Percentiles rank a stretch among this genome's conserved stretches.
phyloP scores from a whole-genome alignment of 2,329 filamentous ascomycete genomes.

The Botrytis deweyae region DNA sequence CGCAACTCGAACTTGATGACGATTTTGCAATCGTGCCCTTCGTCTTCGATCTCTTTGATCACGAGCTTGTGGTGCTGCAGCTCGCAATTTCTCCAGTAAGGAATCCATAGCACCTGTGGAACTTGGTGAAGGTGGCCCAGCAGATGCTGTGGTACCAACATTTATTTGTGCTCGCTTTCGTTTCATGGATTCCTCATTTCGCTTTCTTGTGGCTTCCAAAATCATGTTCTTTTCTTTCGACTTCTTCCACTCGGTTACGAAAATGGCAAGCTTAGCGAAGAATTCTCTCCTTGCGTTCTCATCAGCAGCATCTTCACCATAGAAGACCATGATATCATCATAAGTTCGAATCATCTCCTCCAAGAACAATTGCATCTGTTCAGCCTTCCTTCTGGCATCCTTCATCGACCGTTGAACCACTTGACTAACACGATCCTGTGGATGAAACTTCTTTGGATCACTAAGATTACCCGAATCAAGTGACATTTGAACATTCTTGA shows the following conservation, averaged over 20 bases:
- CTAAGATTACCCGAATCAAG: conserved; percentile 92
- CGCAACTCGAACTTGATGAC: conserved; percentile 84
- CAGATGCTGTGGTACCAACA: conserved; percentile 43
- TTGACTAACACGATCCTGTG: conserved; percentile 90
- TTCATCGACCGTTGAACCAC: conserved; percentile 94
- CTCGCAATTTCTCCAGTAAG: conserved; percentile 88
- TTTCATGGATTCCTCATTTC: conserved; percentile 90
- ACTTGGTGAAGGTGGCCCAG: conserved; percentile 61
- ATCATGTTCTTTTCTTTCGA: conserved; percentile 87
- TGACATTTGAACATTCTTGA: conserved; percentile 89
- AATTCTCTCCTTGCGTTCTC: conserved; percentile 94
- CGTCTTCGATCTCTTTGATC: conserved; percentile 87
- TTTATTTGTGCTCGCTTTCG: conserved; percentile 76
- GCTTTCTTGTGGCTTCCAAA: conserved; percentile 76
- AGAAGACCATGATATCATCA: conserved; percentile 94
- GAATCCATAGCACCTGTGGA: conserved; percentile 94
- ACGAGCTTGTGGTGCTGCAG: conserved; percentile 83
- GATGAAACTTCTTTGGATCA: conserved; percentile 96
- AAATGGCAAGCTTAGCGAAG: conserved; percentile 88
- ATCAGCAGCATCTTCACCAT: conserved; percentile 88
- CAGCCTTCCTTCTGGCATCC: conserved; percentile 90
- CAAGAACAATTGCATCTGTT: conserved; percentile 90
- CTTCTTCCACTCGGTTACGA: conserved; percentile 94
- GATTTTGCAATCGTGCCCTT: conserved; percentile 83
- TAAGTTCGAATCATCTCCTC: conserved; percentile 90